A percentile compares a stretch with the other conserved stretches of the same genome.
phyloP scores from a whole-genome alignment of 2,329 filamentous ascomycete species.

The Fusarium neocosmosporiellum region DNA sequence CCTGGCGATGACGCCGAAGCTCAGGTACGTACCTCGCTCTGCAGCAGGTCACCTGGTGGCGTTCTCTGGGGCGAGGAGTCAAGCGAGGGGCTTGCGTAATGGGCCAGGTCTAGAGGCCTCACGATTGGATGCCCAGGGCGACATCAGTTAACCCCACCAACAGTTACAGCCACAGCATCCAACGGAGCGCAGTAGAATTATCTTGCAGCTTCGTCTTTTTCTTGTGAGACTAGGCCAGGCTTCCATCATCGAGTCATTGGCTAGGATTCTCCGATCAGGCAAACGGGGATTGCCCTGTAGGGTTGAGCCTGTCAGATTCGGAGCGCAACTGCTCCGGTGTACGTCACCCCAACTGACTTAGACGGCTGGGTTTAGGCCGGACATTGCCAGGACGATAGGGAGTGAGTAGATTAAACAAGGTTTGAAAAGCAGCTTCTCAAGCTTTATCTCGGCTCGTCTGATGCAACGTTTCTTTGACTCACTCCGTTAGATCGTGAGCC shows the following conservation, averaged over 20 bases:
- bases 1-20: conserved; percentile 33
- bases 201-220: not conserved
- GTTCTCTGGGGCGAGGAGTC: conserved; percentile 18
- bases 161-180: conserved; percentile 16
- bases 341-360: conserved; percentile 22
- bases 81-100: conserved; percentile 39
- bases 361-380: not conserved
- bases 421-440: not conserved
- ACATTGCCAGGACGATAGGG: conserved; percentile 2
- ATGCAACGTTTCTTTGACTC: not conserved
- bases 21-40: conserved; percentile 15
- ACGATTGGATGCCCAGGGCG: conserved; percentile 17
- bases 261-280: not conserved
- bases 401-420: not conserved
- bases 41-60: conserved; percentile 32
- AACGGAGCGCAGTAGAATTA: conserved; percentile 16
- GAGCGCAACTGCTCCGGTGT: not conserved
- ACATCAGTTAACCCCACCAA: conserved; percentile 22
- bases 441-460: not conserved
- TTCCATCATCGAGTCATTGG: not conserved
- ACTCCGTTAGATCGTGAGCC: not conserved
- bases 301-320: not conserved
- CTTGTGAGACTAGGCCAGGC: not conserved
- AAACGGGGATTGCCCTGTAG: not conserved
- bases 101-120: not conserved